Conservation (phyloP, 176 grass and related monocot species). For the Pharus latifolius region DNA sequence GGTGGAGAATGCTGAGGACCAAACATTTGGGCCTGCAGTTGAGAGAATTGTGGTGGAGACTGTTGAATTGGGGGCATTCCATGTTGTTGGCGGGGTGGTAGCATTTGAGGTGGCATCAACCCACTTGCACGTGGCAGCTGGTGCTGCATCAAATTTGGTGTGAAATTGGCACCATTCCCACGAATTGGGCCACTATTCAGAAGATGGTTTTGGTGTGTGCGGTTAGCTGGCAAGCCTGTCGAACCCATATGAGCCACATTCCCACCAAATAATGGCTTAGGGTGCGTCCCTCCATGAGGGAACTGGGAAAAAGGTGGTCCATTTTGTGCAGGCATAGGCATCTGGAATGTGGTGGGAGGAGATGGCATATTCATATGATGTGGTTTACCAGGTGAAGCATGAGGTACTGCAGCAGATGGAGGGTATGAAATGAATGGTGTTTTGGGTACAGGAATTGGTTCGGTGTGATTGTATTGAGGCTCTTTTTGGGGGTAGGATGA, state of each 20-base stretch:
- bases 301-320: not conserved
- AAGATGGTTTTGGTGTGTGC: not conserved
- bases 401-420: slow-evolving; percentile 5
- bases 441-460: not conserved
- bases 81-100: slow-evolving; percentile 5
- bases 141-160: not conserved
- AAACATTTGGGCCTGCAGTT: too few species aligned
- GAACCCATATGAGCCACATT: not conserved
- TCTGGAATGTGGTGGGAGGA: slow-evolving; percentile 5
- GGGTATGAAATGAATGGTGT: slow-evolving; percentile 18
- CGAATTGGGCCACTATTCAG: not conserved
- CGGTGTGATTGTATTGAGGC: not conserved
- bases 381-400: slow-evolving; percentile 10
- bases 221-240: not conserved
- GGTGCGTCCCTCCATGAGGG: not conserved
- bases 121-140: slow-evolving; percentile 13
- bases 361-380: slow-evolving; percentile 13
- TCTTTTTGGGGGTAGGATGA: slow-evolving; percentile 8
- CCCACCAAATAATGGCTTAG: slow-evolving; percentile 3
- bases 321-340: slow-evolving; percentile 17
- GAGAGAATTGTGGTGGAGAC: too few species aligned
- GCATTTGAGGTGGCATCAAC: not conserved
- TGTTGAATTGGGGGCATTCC: slow-evolving; percentile 1
- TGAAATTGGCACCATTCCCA: not conserved
- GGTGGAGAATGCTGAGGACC: slow-evolving; percentile 1